Conservation (phyloP, 176 grass and related monocot genomes). For the Puya raimondii region DNA sequence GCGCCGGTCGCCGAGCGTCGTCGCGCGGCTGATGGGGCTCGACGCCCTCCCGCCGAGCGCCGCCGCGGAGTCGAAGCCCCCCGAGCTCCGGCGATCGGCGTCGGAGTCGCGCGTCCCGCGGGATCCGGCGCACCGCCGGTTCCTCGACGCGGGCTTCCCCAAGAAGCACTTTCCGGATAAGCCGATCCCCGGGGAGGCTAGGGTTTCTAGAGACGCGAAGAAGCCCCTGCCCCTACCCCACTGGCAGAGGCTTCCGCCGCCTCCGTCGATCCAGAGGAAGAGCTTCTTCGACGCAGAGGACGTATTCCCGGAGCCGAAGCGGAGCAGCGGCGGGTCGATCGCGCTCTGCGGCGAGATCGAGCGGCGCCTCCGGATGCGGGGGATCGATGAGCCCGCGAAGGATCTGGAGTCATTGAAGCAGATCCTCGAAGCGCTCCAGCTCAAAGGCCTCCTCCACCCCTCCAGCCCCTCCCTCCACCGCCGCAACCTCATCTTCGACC, state of each 20-base stretch:
- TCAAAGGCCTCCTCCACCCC: slow-evolving; percentile 69
- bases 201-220: neutral
- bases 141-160: slow-evolving; percentile 22
- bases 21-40: slow-evolving; percentile 38
- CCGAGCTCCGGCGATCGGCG: slow-evolving; percentile 24
- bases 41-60: slow-evolving; percentile 23
- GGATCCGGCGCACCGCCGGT: slow-evolving; percentile 23
- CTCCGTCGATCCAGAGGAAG: slow-evolving; percentile 19
- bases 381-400: slow-evolving; percentile 32
- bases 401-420: slow-evolving; percentile 90
- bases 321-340: neutral
- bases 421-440: slow-evolving; percentile 76
- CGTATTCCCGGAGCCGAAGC: slow-evolving; percentile 32
- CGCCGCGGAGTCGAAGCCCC: neutral
- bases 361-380: slow-evolving; percentile 17
- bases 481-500: slow-evolving; percentile 25
- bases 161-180: slow-evolving; percentile 10
- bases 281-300: slow-evolving; percentile 25
- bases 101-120: slow-evolving; percentile 26
- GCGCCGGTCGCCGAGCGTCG: slow-evolving; percentile 30
- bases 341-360: slow-evolving; percentile 28
- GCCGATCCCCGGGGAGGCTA: neutral
- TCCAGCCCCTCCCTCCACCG: neutral
- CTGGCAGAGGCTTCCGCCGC: neutral
- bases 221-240: neutral